Evolutionary conservation across 208 protist species (phyloP).

Genomic region (Porcisia hertigi): DNA sequence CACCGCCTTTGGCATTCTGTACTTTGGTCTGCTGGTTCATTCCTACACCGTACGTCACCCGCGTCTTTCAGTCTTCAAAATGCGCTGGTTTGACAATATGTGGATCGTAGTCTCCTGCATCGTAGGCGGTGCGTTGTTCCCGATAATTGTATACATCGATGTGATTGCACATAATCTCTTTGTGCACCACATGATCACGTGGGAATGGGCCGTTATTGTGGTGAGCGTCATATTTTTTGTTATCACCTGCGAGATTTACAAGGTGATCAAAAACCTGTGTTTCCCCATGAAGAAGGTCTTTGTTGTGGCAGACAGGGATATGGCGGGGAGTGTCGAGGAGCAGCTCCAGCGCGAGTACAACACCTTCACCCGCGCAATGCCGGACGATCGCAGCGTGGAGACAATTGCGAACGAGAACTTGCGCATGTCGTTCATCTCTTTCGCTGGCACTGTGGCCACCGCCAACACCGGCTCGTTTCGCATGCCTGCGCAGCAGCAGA

Average conservation of each 20-base stretch:
- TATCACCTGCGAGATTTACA: slow-evolving; percentile 70
- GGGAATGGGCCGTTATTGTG: slow-evolving; percentile 82
- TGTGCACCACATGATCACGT: slow-evolving; percentile 81
- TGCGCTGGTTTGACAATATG: slow-evolving; percentile 88
- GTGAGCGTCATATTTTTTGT: slow-evolving; percentile 63
- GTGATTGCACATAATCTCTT: slow-evolving; percentile 72
- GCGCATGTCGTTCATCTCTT: slow-evolving; percentile 83
- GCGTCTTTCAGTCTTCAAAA: slow-evolving; percentile 72
- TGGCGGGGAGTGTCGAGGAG: slow-evolving; percentile 46
- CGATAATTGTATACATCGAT: slow-evolving; percentile 82
- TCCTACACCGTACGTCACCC: slow-evolving; percentile 88
- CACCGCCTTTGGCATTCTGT: slow-evolving; percentile 83
- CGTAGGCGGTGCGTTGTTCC: slow-evolving; percentile 56
- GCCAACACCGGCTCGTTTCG: slow-evolving; percentile 57
- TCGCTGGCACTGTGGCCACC: slow-evolving; percentile 62
- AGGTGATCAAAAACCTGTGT: slow-evolving; percentile 83
- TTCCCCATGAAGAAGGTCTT: slow-evolving; percentile 58
- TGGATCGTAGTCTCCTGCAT: slow-evolving; percentile 74
- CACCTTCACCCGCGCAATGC: slow-evolving; percentile 49
- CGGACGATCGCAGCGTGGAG: slow-evolving; percentile 56
- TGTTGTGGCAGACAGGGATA: slow-evolving; percentile 35
- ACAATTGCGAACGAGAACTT: slow-evolving; percentile 82
- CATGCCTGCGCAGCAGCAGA: slow-evolving; percentile 37
- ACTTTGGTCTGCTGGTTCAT: slow-evolving; percentile 89
- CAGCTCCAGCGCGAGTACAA: slow-evolving; percentile 64